A percentile compares a stretch with the other conserved stretches of the same genome.
Conservation (phyloP, 768 basidiomycete genomes). For the Pulveroboletus sp. region DNA sequence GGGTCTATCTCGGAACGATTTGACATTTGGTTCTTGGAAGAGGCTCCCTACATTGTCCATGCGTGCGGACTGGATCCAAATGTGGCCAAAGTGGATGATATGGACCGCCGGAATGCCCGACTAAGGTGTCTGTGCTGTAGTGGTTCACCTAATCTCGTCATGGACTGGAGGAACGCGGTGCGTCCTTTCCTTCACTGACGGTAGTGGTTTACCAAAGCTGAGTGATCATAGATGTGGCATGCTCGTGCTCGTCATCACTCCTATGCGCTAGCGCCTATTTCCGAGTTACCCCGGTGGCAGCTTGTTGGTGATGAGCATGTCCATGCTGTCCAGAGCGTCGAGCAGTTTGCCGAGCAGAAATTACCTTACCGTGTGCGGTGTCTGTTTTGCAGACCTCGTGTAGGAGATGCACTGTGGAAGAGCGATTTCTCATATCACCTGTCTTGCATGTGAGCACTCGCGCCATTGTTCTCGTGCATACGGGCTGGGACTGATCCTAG, state of each 20-base stretch:
- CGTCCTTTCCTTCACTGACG: background rate
- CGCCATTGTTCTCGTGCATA: background rate
- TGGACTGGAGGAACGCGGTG: slow-evolving; percentile 9
- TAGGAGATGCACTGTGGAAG: background rate
- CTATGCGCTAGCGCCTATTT: background rate
- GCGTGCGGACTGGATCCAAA: slow-evolving; percentile 9
- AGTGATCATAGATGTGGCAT: background rate
- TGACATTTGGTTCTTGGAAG: background rate
- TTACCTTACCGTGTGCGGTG: background rate
- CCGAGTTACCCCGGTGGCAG: slow-evolving; percentile 2
- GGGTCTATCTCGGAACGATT: background rate
- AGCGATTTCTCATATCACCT: background rate
- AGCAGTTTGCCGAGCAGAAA: background rate
- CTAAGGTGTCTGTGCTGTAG: slow-evolving; percentile 1
- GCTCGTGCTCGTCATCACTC: background rate
- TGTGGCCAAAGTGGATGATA: slow-evolving; percentile 5
- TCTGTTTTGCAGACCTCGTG: background rate
- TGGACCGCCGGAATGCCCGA: slow-evolving; percentile 13
- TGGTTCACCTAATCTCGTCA: background rate
- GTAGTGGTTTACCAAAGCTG: too few species aligned
- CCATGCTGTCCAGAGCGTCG: background rate
- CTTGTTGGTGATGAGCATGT: slow-evolving; percentile 1
- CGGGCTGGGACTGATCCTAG: background rate
- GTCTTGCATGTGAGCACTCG: background rate
- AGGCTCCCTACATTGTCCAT: slow-evolving; percentile 4